A percentile compares a stretch with the other conserved stretches of the same genome.
phyloP scores from a whole-genome alignment of 495 filamentous ascomycete genomes.

The Aspergillus ostianus region DNA sequence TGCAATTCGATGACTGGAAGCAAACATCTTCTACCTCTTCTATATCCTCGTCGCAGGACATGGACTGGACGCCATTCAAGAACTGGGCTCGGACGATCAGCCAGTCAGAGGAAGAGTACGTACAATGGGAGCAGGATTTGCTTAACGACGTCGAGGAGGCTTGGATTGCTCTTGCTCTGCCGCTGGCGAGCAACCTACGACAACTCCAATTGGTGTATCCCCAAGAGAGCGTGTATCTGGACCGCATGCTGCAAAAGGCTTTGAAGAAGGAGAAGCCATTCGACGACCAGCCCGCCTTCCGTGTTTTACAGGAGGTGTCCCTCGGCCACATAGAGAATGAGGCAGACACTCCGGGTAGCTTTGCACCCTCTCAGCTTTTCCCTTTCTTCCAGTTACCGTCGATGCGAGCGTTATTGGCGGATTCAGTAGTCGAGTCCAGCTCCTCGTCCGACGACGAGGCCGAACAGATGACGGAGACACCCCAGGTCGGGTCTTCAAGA shows the following conservation, averaged over 20 bases:
- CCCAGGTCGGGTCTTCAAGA: constrained; percentile 9
- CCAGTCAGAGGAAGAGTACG: constrained; percentile 23
- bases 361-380: constrained; percentile 19
- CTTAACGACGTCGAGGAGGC: constrained; percentile 24
- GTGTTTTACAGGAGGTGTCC: constrained; percentile 21
- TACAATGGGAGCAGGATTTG: constrained; percentile 28
- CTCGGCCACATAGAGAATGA: constrained; percentile 20
- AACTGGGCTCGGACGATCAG: constrained; percentile 15
- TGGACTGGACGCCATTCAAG: constrained; percentile 15
- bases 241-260: constrained; percentile 24
- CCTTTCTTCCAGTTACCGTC: constrained; percentile 33
- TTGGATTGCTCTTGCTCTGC: constrained; percentile 32
- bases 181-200: constrained; percentile 27
- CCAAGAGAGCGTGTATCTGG: constrained; percentile 18
- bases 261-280: constrained; percentile 23
- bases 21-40: not conserved
- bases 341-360: constrained; percentile 18
- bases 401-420: constrained; percentile 26
- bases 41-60: not conserved
- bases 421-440: constrained; percentile 29
- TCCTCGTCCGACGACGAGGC: constrained; percentile 3
- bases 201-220: constrained; percentile 26
- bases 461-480: not conserved
- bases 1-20: constrained; percentile 28
- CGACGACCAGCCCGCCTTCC: constrained; percentile 17